A percentile compares a stretch with the other conserved stretches of the same genome.
These are phyloP conservation scores for Xylariaceae sp. DNA, from an alignment of 2,329 filamentous ascomycete genomes.

Conservation along the genomic window DNA sequence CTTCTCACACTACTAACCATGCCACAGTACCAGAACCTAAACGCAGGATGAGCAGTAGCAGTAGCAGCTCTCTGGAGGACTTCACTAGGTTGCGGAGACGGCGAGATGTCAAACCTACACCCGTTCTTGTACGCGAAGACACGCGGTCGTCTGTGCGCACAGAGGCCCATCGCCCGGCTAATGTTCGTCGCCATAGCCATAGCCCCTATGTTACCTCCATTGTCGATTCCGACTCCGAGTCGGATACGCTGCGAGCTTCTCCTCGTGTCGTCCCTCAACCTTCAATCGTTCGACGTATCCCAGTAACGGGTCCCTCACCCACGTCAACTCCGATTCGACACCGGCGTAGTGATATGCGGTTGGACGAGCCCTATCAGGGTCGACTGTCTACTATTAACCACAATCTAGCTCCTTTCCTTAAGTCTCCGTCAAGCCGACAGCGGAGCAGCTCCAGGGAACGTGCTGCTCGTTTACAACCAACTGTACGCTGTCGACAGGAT, in stretches of 20 bases:
- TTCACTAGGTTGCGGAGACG: conserved; percentile 45
- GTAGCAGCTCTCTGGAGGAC: conserved; percentile 38
- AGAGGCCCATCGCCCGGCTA: conserved; percentile 23
- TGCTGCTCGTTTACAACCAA: conserved; percentile 8
- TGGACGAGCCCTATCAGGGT: conserved; percentile 27
- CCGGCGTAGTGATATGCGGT: conserved; percentile 25
- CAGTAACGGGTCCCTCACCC: conserved; percentile 20
- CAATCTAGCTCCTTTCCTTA: conserved; percentile 27
- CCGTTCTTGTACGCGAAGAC: conserved; percentile 26
- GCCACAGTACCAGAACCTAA: conserved; percentile 22
- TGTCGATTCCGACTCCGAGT: conserved; percentile 27
- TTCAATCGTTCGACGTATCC: conserved; percentile 22
- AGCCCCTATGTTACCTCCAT: conserved; percentile 23
- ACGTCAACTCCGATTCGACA: conserved; percentile 19
- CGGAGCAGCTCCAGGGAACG: conserved; percentile 32
- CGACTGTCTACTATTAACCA: conserved; percentile 29
- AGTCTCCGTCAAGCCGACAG: conserved; percentile 26
- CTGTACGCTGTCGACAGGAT: conserved; percentile 25
- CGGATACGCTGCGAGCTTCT: conserved; percentile 21
- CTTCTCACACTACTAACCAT: conserved; percentile 24
- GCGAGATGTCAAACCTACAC: conserved; percentile 44
- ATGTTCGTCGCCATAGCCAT: conserved; percentile 29
- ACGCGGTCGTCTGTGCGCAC: conserved; percentile 19
- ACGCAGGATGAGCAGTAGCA: conserved; percentile 30
- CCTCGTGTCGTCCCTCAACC: conserved; percentile 24